These are phyloP conservation scores for Blastobotrys apis DNA, from an alignment of 1,139 yeast genomes.

Conservation along the genomic window DNA sequence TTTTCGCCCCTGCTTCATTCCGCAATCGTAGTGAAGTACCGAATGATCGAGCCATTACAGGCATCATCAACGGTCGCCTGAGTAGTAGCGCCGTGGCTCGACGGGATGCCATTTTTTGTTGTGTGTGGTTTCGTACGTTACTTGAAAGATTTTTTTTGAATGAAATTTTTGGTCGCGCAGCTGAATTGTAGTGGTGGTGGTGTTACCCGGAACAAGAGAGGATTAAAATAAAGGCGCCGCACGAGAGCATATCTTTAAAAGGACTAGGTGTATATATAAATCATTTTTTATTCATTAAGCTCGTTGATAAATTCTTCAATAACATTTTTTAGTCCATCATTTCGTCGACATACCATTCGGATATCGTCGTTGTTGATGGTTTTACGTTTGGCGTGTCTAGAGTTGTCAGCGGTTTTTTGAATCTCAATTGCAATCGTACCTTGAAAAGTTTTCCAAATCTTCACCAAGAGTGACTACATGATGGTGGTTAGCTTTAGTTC, in stretches of 20 bases:
- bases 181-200: not conserved
- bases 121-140: not conserved
- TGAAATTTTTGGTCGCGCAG: not conserved
- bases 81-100: slow-evolving; percentile 4
- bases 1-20: no score
- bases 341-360: slow-evolving; percentile 33
- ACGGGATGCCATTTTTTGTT: slow-evolving; percentile 3
- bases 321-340: slow-evolving; percentile 29
- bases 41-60: not conserved
- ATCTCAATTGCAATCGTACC: slow-evolving; percentile 19
- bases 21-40: no score
- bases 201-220: no score
- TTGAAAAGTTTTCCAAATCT: slow-evolving; percentile 31
- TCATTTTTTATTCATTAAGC: no score
- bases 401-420: slow-evolving; percentile 1
- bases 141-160: not conserved
- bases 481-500: no score
- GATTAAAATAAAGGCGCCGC: no score
- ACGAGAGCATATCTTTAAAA: no score
- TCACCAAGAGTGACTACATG: slow-evolving; percentile 24
- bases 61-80: not conserved
- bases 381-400: slow-evolving; percentile 32
- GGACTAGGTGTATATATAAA: no score
- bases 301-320: slow-evolving; percentile 23
- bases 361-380: slow-evolving; percentile 30